A percentile compares a stretch with the other conserved stretches of the same genome.
Evolutionary conservation across 345 rosid genomes (phyloP).

Genomic region (Chamaenerion angustifolium): DNA sequence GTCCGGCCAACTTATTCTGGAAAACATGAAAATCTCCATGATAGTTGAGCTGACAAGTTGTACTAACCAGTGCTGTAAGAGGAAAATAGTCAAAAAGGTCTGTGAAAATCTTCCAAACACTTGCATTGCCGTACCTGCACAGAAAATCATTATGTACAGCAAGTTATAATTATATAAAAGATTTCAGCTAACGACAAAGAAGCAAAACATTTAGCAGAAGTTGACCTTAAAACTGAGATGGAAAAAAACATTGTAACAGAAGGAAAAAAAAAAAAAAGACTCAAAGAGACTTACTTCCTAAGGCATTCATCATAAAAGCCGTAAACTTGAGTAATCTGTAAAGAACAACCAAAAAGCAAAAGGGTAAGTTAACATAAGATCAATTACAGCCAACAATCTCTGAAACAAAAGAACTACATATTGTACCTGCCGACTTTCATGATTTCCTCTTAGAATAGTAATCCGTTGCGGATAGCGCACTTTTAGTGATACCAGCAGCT

Average conservation of each 20-base stretch:
- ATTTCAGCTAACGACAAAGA: too few relatives aligned
- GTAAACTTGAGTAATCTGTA: conserved; percentile 98
- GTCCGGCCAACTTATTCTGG: too few relatives aligned
- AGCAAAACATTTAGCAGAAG: too few relatives aligned
- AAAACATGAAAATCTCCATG: background rate
- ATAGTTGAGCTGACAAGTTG: background rate
- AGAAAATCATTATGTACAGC: too few relatives aligned
- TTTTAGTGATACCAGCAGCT: conserved; percentile 82
- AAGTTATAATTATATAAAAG: too few relatives aligned
- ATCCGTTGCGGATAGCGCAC: conserved; percentile 78
- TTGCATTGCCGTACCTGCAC: conserved; percentile 91
- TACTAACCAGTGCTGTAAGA: conserved; percentile 87
- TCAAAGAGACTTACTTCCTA: conserved; percentile 78
- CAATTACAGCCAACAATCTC: too few relatives aligned
- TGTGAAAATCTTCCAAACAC: conserved; percentile 89
- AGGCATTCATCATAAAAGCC: conserved; percentile 98
- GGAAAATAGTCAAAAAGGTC: conserved; percentile 96
- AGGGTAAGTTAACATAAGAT: background rate
- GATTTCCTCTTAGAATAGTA: conserved; percentile 93
- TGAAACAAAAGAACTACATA: background rate
- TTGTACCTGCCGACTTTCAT: conserved; percentile 93
- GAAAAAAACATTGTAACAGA: too few relatives aligned
- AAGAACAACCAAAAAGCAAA: background rate
- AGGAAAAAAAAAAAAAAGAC: background rate
- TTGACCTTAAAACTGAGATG: too few relatives aligned